Conservation (phyloP, 1,284 basidiomycete species). For the Macrocystidia cucumis region DNA sequence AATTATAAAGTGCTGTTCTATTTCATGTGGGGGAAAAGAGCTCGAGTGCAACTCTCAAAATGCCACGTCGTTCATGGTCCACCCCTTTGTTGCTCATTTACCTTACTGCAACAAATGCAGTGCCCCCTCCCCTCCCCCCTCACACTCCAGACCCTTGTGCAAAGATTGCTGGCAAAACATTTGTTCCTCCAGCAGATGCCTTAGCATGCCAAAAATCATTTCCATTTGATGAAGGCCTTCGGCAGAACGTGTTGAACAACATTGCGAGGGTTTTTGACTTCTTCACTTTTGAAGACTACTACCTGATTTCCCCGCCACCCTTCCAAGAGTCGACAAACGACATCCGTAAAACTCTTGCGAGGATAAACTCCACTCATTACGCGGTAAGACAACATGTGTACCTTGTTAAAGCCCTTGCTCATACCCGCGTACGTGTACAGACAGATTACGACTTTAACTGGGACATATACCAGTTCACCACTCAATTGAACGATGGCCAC, state of each 20-base stretch:
- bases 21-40: no score
- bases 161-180: constrained; percentile 38
- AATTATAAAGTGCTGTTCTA: no score
- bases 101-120: neutral
- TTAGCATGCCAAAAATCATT: constrained; percentile 53
- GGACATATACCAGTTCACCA: constrained; percentile 49
- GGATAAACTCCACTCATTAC: constrained; percentile 41
- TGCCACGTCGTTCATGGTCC: neutral
- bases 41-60: neutral
- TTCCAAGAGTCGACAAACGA: constrained; percentile 56
- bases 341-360: constrained; percentile 39
- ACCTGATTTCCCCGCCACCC: constrained; percentile 48
- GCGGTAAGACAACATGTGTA: constrained; percentile 23
- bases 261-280: constrained; percentile 54
- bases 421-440: constrained; percentile 16
- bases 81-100: neutral
- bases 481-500: constrained; percentile 56
- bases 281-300: constrained; percentile 58
- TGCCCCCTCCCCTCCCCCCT: no score
- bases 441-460: constrained; percentile 59
- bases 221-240: constrained; percentile 56
- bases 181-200: constrained; percentile 44
- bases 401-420: neutral
- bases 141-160: constrained; percentile 36
- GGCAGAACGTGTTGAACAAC: constrained; percentile 48